Evolutionary conservation across 148 eudicot species (phyloP), one percentile per base, ranked within the genome.

Genomic region (Rhododendron kiyosumense): DNA sequence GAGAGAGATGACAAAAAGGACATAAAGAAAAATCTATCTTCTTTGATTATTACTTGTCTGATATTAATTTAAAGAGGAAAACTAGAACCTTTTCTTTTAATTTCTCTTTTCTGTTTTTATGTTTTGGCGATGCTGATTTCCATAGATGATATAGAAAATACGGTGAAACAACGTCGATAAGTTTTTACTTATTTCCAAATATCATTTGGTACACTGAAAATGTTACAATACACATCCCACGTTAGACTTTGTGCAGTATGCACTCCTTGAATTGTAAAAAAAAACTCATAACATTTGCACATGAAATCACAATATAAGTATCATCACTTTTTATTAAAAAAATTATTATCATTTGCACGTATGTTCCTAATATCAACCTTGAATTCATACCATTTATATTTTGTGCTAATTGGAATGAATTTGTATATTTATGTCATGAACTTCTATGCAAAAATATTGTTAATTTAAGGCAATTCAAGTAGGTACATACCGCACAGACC

Each of bases 11-110:
- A 7, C 3, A 14, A 45, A 73, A 81, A 81, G 48, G 71, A 78
- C 41, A 74, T 76, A 71, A 83, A 45, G 74, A 87, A 41, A 71
- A 49, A 49, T 28, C 82, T 51, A 28, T 93, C 81, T 48, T 48
- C 41, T 26, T 80, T 82, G 74, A 24, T 86, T 79, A 85, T 2
- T 65, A 65, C 61, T 83, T 88, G 86, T 87, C 85, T 88, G 83
- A 75, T 78, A 34, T 34, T 2, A 34, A 36, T 36, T 36, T 84
- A 89, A 90, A 90, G 88, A 87, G 84, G 36, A 32, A 20, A 48
- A 86, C 84, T 87, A 86, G 83, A 84, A 85, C 48, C 85, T 91
- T 91, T 87, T 85, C 89, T 82, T 34, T 88, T 90, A 84, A 89
- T 28, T 69, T 28, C 36, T 41, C 75, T 84, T 84, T 92, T 78